Conservation (phyloP, 1,139 yeast genomes). For the Yamadazyma songkhlaensis region DNA sequence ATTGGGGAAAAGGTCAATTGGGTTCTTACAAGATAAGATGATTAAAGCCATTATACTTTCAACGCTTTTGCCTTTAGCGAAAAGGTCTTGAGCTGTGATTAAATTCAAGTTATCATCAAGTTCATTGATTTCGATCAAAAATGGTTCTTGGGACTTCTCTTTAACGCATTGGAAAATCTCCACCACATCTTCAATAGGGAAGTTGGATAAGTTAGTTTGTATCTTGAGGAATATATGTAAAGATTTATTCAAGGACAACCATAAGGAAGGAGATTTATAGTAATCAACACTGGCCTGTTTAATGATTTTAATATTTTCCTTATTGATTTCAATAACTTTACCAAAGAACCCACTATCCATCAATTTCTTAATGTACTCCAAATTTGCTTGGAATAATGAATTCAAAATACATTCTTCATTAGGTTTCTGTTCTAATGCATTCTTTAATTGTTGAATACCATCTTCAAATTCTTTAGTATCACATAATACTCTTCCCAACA, state of each 20-base stretch:
- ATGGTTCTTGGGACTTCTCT: conserved; percentile 52
- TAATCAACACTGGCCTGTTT: conserved; percentile 36
- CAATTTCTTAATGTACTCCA: conserved; percentile 53
- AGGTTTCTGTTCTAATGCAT: conserved; percentile 43
- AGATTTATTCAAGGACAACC: conserved; percentile 54
- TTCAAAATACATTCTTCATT: conserved; percentile 55
- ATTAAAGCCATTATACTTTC: conserved; percentile 22
- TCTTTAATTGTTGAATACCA: conserved; percentile 30
- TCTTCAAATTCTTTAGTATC: conserved; percentile 38
- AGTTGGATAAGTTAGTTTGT: conserved; percentile 37
- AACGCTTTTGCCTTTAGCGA: conserved; percentile 14
- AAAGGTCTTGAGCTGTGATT: conserved; percentile 10
- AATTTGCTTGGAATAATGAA: conserved; percentile 56
- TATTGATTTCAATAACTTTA: conserved; percentile 41
- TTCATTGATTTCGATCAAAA: conserved; percentile 16
- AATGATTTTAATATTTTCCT: conserved; percentile 51
- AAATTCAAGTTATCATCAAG: conserved; percentile 11
- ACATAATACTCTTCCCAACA: conserved; percentile 62
- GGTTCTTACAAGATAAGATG: conserved; percentile 29
- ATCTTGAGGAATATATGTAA: conserved; percentile 43
- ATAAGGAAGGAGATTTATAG: conserved; percentile 43
- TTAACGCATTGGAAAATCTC: conserved; percentile 25
- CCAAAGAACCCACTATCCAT: conserved; percentile 64
- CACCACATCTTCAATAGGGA: conserved; percentile 43
- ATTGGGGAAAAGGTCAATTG: conserved; percentile 26